Percentiles rank a stretch among this genome's conserved stretches.
Conservation (phyloP, 129 eudicot genomes). For the Tagetes patula region DNA sequence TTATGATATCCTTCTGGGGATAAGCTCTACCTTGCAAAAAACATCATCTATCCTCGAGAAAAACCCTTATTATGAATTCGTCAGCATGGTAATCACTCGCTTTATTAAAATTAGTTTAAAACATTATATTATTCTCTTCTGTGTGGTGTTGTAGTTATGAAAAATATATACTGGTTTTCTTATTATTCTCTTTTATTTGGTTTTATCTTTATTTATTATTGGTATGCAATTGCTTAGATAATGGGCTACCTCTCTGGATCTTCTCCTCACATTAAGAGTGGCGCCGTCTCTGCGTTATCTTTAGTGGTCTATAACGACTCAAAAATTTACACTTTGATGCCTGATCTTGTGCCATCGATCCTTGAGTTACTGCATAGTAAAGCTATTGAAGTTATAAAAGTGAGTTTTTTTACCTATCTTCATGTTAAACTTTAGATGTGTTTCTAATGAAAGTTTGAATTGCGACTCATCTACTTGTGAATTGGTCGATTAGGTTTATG, state of each 20-base stretch:
- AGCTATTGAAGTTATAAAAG: slow-evolving; percentile 85
- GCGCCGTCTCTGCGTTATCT: slow-evolving; percentile 91
- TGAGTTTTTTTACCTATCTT: slow-evolving; percentile 30
- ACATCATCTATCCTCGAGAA: slow-evolving; percentile 46
- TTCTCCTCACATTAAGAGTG: slow-evolving; percentile 91
- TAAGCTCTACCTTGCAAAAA: slow-evolving; percentile 62
- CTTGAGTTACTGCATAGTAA: slow-evolving; percentile 69
- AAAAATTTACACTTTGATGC: slow-evolving; percentile 55
- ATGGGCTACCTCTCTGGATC: slow-evolving; percentile 91
- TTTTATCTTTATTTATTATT: neutral
- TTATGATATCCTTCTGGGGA: slow-evolving; percentile 65
- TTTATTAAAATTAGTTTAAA: slow-evolving; percentile 13
- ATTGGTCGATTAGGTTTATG: neutral
- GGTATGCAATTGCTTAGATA: slow-evolving; percentile 49
- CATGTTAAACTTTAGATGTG: neutral
- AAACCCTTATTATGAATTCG: slow-evolving; percentile 60
- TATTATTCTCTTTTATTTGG: neutral
- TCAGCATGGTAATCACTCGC: slow-evolving; percentile 65
- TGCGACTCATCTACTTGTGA: neutral
- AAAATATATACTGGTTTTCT: slow-evolving; percentile 9
- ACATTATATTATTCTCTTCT: neutral
- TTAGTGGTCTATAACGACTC: slow-evolving; percentile 67
- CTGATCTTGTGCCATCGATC: slow-evolving; percentile 81
- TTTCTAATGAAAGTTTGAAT: neutral
- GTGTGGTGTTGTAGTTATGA: neutral